phyloP scores from a whole-genome alignment of 805 yeast species.

The Kodamaea restingae region DNA sequence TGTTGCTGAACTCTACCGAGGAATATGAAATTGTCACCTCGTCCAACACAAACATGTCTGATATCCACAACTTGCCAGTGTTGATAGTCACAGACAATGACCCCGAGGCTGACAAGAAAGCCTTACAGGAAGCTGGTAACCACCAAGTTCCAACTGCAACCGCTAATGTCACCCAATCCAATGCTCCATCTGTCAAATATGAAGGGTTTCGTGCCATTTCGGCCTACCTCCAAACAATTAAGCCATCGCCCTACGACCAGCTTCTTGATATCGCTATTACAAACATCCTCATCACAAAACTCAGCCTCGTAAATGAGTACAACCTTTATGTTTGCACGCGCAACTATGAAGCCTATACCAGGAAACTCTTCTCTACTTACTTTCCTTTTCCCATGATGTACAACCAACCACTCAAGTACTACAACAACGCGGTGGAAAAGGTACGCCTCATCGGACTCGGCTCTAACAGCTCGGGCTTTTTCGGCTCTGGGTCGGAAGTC shows the following conservation, averaged over 20 bases:
- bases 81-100: too few relatives aligned
- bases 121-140: too few relatives aligned
- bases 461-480: conserved; percentile 25
- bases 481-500: conserved; percentile 17
- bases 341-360: conserved; percentile 59
- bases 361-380: conserved; percentile 48
- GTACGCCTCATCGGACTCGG: conserved; percentile 30
- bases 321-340: conserved; percentile 50
- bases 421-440: conserved; percentile 33
- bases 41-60: conserved; percentile 53
- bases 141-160: too few relatives aligned
- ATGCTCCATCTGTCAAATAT: too few relatives aligned
- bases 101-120: too few relatives aligned
- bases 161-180: too few relatives aligned
- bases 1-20: conserved; percentile 23
- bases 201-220: conserved; percentile 41
- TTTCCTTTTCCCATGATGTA: conserved; percentile 76
- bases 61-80: conserved; percentile 48
- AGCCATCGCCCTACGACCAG: conserved; percentile 11
- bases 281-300: conserved; percentile 37
- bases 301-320: conserved; percentile 51
- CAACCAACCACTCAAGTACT: conserved; percentile 53
- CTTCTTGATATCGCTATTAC: conserved; percentile 45
- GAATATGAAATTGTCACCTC: conserved; percentile 44
- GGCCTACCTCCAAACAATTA: conserved; percentile 15